Percentiles rank a stretch among this genome's conserved stretches.
These are phyloP conservation scores for Boletus sensibilis DNA, from an alignment of 768 basidiomycete genomes.

Conservation along the genomic window DNA sequence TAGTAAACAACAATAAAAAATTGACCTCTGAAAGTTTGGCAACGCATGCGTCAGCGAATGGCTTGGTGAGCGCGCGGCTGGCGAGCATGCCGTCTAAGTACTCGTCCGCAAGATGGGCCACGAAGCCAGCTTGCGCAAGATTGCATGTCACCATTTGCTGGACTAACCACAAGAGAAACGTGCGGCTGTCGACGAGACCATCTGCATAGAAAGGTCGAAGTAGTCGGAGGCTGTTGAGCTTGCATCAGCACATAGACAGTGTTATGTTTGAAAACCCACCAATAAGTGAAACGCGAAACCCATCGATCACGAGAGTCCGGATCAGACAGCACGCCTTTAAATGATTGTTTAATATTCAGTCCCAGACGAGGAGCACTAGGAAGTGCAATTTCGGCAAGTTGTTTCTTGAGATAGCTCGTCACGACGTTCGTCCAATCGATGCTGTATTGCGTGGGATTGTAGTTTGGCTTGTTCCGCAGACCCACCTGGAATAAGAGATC, in stretches of 20 bases:
- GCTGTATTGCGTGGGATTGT: slow-evolving; percentile 81
- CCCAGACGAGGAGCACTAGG: slow-evolving; percentile 76
- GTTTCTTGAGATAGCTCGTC: slow-evolving; percentile 80
- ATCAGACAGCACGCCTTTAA: slow-evolving; percentile 79
- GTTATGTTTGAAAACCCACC: slow-evolving; percentile 41
- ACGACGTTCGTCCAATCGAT: slow-evolving; percentile 83
- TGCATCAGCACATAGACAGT: background rate
- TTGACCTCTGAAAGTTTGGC: slow-evolving; percentile 60
- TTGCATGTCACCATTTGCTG: slow-evolving; percentile 77
- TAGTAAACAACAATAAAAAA: slow-evolving; percentile 18
- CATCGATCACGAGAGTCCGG: slow-evolving; percentile 67
- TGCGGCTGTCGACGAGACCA: slow-evolving; percentile 74
- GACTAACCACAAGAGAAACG: slow-evolving; percentile 77
- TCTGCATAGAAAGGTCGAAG: slow-evolving; percentile 77
- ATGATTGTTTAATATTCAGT: slow-evolving; percentile 79
- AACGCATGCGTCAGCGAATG: slow-evolving; percentile 71
- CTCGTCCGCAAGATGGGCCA: slow-evolving; percentile 74
- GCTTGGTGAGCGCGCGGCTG: slow-evolving; percentile 66
- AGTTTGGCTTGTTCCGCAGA: slow-evolving; percentile 72
- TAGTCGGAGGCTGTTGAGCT: slow-evolving; percentile 54
- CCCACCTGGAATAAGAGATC: slow-evolving; percentile 50
- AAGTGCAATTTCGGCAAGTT: slow-evolving; percentile 72
- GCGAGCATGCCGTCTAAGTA: slow-evolving; percentile 69
- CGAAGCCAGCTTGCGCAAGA: slow-evolving; percentile 77
- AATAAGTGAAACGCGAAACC: slow-evolving; percentile 77